Base-by-base conservation (phyloP, 2,329 filamentous ascomycete species). In the Aspergillus awamori region DNA sequence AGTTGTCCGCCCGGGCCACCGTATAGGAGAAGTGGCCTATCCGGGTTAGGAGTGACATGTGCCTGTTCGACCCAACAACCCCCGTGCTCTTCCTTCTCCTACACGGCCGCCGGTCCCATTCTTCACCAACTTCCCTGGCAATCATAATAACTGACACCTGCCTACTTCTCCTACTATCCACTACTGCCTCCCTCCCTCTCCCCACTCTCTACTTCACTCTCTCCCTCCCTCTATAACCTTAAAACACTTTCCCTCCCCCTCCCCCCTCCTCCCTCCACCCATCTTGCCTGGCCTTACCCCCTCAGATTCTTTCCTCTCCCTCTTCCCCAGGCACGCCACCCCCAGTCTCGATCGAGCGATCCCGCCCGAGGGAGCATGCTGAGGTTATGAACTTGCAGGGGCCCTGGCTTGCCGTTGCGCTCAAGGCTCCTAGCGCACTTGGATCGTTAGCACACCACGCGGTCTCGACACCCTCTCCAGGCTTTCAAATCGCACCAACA, bases 341-440 rank as follows among this genome's bases (percentile, higher is more conserved):
- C 54, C 63, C 36, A 45, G 52, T 51, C 58, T 60, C 59, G 38
- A 64, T 55, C 57, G 52, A 62, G 49, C 61, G 53, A 60, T 53
- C 63, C 55, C 59, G 60, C 33, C 59, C 57, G 55, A 65, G 67
- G 62, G 70, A 74, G 69, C 62, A 77, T 77, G 75, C 67, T 74
- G 72, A 77, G 73, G 75, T 69, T 71, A 77, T 77, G 74, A 75
- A 70, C 68, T 67, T 65, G 62, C 71, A 72, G 68, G 73, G 73
- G 72, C 73, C 73, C 66, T 72, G 70, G 72, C 66, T 74, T 75
- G 66, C 69, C 69, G 67, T 74, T 76, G 76, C 75, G 75, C 75
- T 74, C 73, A 74, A 70, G 72, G 72, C 75, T 76, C 71, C 73
- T 75, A 70, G 73, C 74, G 70, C 73, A 71, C 68, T 69, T 68